phyloP scores from a whole-genome alignment of 2,329 filamentous ascomycete species.

The Trichoderma sp. region DNA sequence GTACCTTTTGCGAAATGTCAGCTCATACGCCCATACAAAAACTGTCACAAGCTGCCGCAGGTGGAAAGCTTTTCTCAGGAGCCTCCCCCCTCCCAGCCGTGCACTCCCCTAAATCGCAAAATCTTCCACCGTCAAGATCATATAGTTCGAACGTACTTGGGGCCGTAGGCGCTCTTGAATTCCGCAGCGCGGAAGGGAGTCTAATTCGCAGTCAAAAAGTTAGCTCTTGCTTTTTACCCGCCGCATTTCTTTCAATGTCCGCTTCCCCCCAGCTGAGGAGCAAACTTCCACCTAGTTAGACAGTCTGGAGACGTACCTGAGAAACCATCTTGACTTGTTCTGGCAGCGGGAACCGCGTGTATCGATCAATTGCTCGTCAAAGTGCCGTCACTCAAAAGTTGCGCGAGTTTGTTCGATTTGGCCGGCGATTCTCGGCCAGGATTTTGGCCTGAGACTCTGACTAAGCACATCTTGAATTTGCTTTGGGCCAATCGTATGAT shows the following conservation, averaged over 20 bases:
- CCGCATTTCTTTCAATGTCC: background rate
- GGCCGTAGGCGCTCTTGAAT: constrained; percentile 64
- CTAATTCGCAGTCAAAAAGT: constrained; percentile 35
- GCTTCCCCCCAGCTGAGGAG: background rate
- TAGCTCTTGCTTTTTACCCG: constrained; percentile 26
- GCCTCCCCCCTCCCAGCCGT: background rate
- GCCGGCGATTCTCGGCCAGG: constrained; percentile 35
- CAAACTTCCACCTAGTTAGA: background rate
- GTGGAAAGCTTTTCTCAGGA: constrained; percentile 28
- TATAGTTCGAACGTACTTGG: constrained; percentile 51
- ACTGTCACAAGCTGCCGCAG: background rate
- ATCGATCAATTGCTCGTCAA: constrained; percentile 38
- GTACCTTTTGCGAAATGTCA: constrained; percentile 47
- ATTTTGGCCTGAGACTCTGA: constrained; percentile 32
- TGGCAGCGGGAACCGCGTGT: constrained; percentile 31
- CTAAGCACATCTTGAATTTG: constrained; percentile 5
- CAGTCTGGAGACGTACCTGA: constrained; percentile 33
- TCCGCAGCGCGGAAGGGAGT: constrained; percentile 44
- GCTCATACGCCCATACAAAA: background rate
- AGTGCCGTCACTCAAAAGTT: constrained; percentile 29
- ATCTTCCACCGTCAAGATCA: background rate
- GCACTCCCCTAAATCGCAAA: background rate
- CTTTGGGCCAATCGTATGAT: constrained; percentile 11
- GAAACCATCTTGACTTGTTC: constrained; percentile 40
- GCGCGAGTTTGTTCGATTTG: constrained; percentile 37